Base-by-base conservation (phyloP, 148 eudicot genomes). In the Spergularia marina region DNA sequence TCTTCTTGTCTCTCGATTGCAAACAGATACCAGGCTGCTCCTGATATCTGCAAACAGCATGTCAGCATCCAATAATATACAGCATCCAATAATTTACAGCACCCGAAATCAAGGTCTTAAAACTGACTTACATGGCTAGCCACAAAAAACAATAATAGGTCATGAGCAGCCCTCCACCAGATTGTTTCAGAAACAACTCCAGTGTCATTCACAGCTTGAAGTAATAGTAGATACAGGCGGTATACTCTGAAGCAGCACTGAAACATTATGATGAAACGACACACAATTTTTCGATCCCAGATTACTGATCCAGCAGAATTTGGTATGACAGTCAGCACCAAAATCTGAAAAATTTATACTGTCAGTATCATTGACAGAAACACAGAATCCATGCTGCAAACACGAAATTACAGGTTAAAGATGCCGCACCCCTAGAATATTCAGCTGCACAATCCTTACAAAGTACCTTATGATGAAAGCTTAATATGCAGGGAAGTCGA, bases 1-100 rank as follows among this genome's bases (percentile, higher is more conserved):
- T 77, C 74, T 82, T 84, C 89, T 77, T 82, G 85, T 63, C 86
- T 63, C 78, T 84, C 89, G 12, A 87, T 74, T 3, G 90, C 75
- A 53, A 89, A 58, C 63, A 89, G 81, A 72, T 85, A 87, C 90
- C 93, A 89, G 77, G 79, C 82, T 15, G 86, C 80, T 71, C 89
- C 92, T 73, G 84, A 47, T 60, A 87, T 76, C 92, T 89, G 51
- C 44, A 47, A 44, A 15, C 76, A 21, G 25, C 55, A 59, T 60
- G 47, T 44, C 49, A 25, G 44, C 25, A 18, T 60, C 36, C 4
- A 30, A 30, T 30, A 30, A 30, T 30, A 0, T 2, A 30, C 36
- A 30, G 2, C 36, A 30, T 23, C 25, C 25, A 23, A 23, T 23
- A 23, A 23, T 30, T 30, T 0, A 60, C 64, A 18, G 25, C 21